These are phyloP conservation scores for Lanmaoa rubissima DNA, from an alignment of 768 basidiomycete species.

Conservation along the genomic window DNA sequence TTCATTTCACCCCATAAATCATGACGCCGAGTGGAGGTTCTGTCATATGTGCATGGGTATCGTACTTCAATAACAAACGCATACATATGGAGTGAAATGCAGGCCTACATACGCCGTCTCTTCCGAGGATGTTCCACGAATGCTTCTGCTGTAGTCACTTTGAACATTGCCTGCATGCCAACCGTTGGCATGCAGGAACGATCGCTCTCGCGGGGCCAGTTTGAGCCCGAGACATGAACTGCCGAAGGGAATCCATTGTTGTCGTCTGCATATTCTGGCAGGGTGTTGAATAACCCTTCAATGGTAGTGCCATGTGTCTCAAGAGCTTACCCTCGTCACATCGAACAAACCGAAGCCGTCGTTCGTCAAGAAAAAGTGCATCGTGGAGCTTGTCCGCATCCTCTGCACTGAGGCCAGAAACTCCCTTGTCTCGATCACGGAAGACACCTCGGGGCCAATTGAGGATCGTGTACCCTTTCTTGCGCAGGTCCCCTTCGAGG, in stretches of 20 bases:
- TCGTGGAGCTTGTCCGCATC: slow-evolving; percentile 6
- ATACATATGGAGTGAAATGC: no score
- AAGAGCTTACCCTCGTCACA: background rate
- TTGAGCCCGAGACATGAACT: background rate
- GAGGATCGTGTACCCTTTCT: slow-evolving; percentile 1
- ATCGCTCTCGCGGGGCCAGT: background rate
- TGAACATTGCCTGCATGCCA: background rate
- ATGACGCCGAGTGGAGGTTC: no score
- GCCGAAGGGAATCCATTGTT: background rate
- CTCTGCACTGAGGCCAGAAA: background rate
- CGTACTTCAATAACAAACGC: no score
- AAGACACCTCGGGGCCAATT: slow-evolving; percentile 7
- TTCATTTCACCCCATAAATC: no score
- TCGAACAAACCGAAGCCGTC: background rate
- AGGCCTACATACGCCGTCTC: background rate
- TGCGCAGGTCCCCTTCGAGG: slow-evolving; percentile 1
- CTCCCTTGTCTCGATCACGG: slow-evolving; percentile 2
- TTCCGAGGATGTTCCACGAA: background rate
- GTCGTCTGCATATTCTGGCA: background rate
- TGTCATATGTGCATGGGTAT: no score
- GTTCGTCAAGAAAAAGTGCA: slow-evolving; percentile 2
- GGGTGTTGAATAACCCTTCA: background rate
- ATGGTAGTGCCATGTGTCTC: no score
- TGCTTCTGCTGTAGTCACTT: background rate
- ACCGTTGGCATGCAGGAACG: background rate